Evolutionary conservation across 2,329 filamentous ascomycete species (phyloP).

Genomic region (Xylariaceae sp.): DNA sequence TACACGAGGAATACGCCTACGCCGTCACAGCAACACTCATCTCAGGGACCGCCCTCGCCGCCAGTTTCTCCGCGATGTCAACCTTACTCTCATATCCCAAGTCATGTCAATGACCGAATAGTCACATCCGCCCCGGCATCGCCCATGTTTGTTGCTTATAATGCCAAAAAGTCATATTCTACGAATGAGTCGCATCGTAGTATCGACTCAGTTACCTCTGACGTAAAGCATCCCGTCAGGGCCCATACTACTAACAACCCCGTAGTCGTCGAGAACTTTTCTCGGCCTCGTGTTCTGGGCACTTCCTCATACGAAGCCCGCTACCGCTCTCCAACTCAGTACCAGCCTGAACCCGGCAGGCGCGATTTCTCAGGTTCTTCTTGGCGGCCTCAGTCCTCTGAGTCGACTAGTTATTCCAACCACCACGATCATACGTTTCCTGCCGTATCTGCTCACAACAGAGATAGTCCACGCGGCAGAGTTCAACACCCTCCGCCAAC

Average conservation of each 20-base stretch:
- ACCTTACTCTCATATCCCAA: slow-evolving; percentile 31
- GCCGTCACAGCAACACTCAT: slow-evolving; percentile 8
- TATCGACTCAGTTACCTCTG: slow-evolving; percentile 22
- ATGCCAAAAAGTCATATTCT: slow-evolving; percentile 19
- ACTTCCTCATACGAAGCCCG: slow-evolving; percentile 33
- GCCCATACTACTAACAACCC: slow-evolving; percentile 32
- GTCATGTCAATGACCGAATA: slow-evolving; percentile 26
- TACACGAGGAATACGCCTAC: slow-evolving; percentile 13
- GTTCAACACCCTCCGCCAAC: slow-evolving; percentile 25
- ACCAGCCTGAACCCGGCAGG: slow-evolving; percentile 24
- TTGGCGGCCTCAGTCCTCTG: slow-evolving; percentile 39
- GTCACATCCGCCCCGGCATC: slow-evolving; percentile 23
- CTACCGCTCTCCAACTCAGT: slow-evolving; percentile 29
- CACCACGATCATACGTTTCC: slow-evolving; percentile 43
- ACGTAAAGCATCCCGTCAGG: slow-evolving; percentile 25
- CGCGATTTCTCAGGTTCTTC: slow-evolving; percentile 29
- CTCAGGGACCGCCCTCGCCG: slow-evolving; percentile 13
- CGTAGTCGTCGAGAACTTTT: slow-evolving; percentile 51
- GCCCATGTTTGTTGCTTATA: slow-evolving; percentile 19
- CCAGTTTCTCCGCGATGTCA: slow-evolving; percentile 44
- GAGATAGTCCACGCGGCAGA: slow-evolving; percentile 26
- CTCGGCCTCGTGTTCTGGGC: slow-evolving; percentile 52
- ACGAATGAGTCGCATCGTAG: slow-evolving; percentile 21
- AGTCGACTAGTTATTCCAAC: slow-evolving; percentile 45
- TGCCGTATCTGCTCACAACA: slow-evolving; percentile 36